These are phyloP conservation scores for Colletotrichum higginsianum DNA, from an alignment of 2,329 filamentous ascomycete genomes.

Conservation along the genomic window DNA sequence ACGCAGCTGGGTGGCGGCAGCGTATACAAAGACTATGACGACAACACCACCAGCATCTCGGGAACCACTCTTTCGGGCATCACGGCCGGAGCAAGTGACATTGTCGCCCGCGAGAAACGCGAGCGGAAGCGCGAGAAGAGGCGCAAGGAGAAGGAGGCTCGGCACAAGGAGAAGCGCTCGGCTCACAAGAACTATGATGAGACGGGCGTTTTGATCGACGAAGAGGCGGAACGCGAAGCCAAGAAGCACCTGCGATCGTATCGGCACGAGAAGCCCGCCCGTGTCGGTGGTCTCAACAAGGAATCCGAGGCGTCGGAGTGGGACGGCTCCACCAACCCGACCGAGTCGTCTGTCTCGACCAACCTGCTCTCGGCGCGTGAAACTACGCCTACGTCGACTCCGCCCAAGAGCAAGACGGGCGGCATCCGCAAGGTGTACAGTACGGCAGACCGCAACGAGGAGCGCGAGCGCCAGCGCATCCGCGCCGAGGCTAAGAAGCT, in stretches of 20 bases:
- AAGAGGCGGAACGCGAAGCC: slow-evolving; percentile 74
- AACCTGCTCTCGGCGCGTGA: slow-evolving; percentile 73
- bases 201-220: slow-evolving; percentile 71
- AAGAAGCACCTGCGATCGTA: slow-evolving; percentile 84
- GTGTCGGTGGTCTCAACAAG: slow-evolving; percentile 91
- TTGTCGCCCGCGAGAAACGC: slow-evolving; percentile 68
- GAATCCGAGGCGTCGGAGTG: slow-evolving; percentile 84
- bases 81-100: slow-evolving; percentile 71
- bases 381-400: slow-evolving; percentile 69
- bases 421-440: slow-evolving; percentile 76
- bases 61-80: slow-evolving; percentile 67
- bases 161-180: slow-evolving; percentile 50
- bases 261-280: slow-evolving; percentile 86
- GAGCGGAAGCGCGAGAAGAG: slow-evolving; percentile 68
- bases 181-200: slow-evolving; percentile 56
- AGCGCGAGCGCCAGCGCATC: slow-evolving; percentile 68
- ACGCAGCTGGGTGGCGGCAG: slow-evolving; percentile 91
- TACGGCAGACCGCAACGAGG: slow-evolving; percentile 67
- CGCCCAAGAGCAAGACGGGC: slow-evolving; percentile 58
- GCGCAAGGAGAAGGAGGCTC: slow-evolving; percentile 54
- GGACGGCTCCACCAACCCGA: slow-evolving; percentile 80
- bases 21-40: slow-evolving; percentile 81
- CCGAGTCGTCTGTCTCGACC: slow-evolving; percentile 75
- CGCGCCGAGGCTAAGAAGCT: slow-evolving; percentile 70
- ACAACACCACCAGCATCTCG: slow-evolving; percentile 62